Evolutionary conservation across 148 eudicot genomes (phyloP).

Genomic region (Heliamphora exappendiculata): DNA sequence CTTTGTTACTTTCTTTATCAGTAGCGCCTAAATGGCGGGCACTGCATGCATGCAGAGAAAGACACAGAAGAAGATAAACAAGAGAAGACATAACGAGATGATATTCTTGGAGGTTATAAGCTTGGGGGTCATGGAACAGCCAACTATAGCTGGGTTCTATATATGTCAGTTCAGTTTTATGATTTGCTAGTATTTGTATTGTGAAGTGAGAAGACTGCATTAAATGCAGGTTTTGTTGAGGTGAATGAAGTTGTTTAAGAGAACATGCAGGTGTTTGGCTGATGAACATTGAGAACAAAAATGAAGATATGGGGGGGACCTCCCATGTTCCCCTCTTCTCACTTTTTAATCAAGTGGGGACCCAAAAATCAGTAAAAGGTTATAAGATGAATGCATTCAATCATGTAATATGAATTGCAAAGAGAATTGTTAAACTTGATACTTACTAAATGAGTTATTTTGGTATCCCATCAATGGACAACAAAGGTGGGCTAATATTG

Average conservation of each 20-base stretch:
- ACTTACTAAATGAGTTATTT: too few relatives aligned
- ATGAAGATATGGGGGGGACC: conserved; percentile 16
- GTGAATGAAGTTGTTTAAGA: conserved; percentile 17
- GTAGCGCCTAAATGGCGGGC: conserved; percentile 15
- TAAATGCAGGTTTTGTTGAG: conserved; percentile 22
- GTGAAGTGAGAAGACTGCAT: conserved; percentile 6
- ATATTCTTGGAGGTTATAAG: not conserved
- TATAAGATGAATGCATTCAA: too few relatives aligned
- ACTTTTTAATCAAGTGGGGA: conserved; percentile 9
- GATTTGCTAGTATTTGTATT: not conserved
- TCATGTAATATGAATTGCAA: too few relatives aligned
- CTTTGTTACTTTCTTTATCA: not conserved
- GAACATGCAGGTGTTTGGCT: conserved; percentile 33
- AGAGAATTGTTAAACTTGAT: too few relatives aligned
- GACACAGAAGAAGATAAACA: conserved; percentile 17
- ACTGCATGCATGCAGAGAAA: conserved; percentile 39
- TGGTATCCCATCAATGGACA: too few relatives aligned
- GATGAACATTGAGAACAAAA: conserved; percentile 11
- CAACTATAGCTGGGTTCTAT: not conserved
- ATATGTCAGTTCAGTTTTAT: not conserved
- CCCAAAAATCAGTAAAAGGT: not conserved
- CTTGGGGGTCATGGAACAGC: too few relatives aligned
- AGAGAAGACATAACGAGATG: conserved; percentile 23
- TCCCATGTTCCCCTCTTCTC: conserved; percentile 22
- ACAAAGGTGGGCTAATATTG: too few relatives aligned